These are phyloP conservation scores for Aspergillus bertholletiae DNA, from an alignment of 495 filamentous ascomycete species.

Conservation along the genomic window DNA sequence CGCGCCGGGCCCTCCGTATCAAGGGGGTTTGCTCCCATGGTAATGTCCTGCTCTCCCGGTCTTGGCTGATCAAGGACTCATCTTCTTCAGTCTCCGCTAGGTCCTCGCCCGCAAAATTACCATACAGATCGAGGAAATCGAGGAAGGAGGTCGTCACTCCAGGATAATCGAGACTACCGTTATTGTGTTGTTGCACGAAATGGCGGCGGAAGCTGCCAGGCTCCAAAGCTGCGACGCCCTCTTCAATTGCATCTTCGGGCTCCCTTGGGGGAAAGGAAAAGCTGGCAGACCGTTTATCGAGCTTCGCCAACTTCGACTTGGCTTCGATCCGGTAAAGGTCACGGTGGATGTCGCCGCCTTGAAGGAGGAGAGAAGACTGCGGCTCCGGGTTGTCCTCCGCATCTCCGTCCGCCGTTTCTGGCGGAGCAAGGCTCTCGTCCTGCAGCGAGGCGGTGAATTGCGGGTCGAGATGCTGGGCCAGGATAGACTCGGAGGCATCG, in stretches of 20 bases:
- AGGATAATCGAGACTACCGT: conserved; percentile 37
- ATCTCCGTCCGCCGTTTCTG: background rate
- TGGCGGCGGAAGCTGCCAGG: conserved; percentile 62
- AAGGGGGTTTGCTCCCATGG: conserved; percentile 36
- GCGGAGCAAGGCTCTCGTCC: background rate
- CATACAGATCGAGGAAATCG: conserved; percentile 67
- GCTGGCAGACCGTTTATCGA: conserved; percentile 53
- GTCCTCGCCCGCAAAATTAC: conserved; percentile 69
- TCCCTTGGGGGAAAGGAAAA: conserved; percentile 41
- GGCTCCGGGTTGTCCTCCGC: conserved; percentile 14
- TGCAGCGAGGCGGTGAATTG: conserved; percentile 31
- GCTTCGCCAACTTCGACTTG: conserved; percentile 32
- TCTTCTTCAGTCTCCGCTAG: conserved; percentile 60
- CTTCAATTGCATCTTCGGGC: conserved; percentile 41
- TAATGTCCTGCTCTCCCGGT: conserved; percentile 30
- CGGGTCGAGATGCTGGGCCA: conserved; percentile 37
- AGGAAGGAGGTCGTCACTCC: conserved; percentile 58
- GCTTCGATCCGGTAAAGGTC: conserved; percentile 62
- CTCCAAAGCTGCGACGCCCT: conserved; percentile 37
- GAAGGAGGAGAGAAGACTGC: conserved; percentile 59
- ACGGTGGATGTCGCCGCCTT: conserved; percentile 66
- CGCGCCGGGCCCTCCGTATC: conserved; percentile 49
- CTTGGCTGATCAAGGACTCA: conserved; percentile 33
- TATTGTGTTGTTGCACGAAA: conserved; percentile 52
- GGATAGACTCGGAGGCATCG: conserved; percentile 9